A percentile compares a stretch with the other conserved stretches of the same genome.
These are phyloP conservation scores for Lepidium sativum DNA, from an alignment of 345 rosid species.

Conservation along the genomic window DNA sequence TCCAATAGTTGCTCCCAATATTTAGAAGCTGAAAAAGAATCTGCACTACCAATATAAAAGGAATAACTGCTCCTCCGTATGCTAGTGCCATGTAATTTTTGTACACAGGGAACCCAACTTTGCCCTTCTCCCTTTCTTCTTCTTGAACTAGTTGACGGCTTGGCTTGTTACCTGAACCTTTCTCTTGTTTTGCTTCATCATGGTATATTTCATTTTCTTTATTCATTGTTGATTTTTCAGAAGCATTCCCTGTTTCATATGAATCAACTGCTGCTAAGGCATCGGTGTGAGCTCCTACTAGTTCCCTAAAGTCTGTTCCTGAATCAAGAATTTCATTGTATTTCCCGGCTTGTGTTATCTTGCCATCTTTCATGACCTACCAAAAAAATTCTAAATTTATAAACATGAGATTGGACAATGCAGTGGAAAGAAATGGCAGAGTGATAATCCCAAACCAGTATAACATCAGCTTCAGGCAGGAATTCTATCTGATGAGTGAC, in stretches of 20 bases:
- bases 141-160: conserved; percentile 74
- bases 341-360: conserved; percentile 61
- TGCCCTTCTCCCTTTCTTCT: conserved; percentile 87
- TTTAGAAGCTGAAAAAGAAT: conserved; percentile 47
- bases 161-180: conserved; percentile 24
- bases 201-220: conserved; percentile 15
- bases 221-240: conserved; percentile 12
- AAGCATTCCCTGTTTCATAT: conserved; percentile 21
- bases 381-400: neutral
- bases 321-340: conserved; percentile 51
- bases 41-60: conserved; percentile 49
- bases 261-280: conserved; percentile 50
- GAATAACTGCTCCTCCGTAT: conserved; percentile 60
- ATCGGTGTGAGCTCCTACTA: conserved; percentile 64
- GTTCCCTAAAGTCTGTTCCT: conserved; percentile 65
- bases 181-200: conserved; percentile 35
- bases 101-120: conserved; percentile 62
- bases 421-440: neutral
- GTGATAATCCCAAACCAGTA: conserved; percentile 35
- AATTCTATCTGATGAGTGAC: conserved; percentile 67
- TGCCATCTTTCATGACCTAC: conserved; percentile 85
- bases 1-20: conserved; percentile 76
- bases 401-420: neutral
- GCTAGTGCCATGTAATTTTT: conserved; percentile 57
- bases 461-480: conserved; percentile 56